These are phyloP conservation scores for Cystobasidium onofrii DNA, from an alignment of 768 basidiomycete genomes.

Conservation along the genomic window DNA sequence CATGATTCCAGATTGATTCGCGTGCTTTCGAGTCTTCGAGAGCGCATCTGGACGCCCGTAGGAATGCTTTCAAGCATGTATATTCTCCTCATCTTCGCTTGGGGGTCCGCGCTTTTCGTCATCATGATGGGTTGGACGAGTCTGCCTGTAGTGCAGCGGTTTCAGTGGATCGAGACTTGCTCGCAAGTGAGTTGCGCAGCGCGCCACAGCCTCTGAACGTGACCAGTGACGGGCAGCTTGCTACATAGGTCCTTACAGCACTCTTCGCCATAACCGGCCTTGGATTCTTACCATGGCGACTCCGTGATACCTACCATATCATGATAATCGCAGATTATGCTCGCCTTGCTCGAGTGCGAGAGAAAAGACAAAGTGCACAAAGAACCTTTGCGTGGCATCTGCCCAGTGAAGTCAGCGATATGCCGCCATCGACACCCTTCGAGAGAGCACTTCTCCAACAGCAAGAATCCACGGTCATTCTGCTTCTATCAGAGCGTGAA, in stretches of 20 bases:
- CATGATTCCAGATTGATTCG: slow-evolving; percentile 60
- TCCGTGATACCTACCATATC: slow-evolving; percentile 4
- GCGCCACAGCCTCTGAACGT: neutral
- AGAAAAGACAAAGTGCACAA: neutral
- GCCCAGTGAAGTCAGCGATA: neutral
- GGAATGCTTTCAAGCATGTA: neutral
- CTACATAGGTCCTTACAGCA: neutral
- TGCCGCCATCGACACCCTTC: neutral
- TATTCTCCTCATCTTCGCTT: neutral
- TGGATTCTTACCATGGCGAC: neutral
- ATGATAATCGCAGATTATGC: neutral
- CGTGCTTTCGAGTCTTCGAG: neutral
- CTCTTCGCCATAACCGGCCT: neutral
- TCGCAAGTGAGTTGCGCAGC: neutral
- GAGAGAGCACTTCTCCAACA: neutral
- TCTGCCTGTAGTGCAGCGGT: neutral
- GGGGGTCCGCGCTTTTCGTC: neutral
- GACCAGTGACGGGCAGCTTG: neutral
- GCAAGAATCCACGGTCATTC: slow-evolving; percentile 2
- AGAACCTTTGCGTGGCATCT: neutral
- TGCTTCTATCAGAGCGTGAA: neutral
- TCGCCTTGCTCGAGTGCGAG: neutral
- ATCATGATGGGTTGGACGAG: neutral
- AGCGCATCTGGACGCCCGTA: neutral
- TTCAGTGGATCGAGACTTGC: neutral